Conservation (phyloP, 2,329 filamentous ascomycete genomes). For the Pyrenophora teres region DNA sequence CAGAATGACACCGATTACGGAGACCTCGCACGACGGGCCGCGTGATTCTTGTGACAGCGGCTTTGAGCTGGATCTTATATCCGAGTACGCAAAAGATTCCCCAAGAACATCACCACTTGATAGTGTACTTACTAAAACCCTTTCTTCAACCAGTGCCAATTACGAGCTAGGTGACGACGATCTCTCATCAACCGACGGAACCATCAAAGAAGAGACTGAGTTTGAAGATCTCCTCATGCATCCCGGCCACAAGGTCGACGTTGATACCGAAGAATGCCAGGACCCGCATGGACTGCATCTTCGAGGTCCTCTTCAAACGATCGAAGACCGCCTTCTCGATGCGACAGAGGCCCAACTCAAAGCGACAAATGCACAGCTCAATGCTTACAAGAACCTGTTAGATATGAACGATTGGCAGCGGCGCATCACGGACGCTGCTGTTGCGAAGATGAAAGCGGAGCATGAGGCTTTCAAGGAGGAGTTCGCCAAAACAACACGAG, state of each 20-base stretch:
- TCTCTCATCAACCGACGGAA: slow-evolving; percentile 15
- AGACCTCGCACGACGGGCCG: slow-evolving; percentile 26
- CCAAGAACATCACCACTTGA: neutral
- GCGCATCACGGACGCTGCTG: slow-evolving; percentile 13
- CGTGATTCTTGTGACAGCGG: slow-evolving; percentile 11
- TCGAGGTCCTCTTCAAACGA: slow-evolving; percentile 27
- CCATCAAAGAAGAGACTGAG: neutral
- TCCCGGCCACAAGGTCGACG: slow-evolving; percentile 7
- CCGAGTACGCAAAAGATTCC: slow-evolving; percentile 19
- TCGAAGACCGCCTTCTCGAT: slow-evolving; percentile 32
- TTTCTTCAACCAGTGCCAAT: neutral
- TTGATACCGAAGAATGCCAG: slow-evolving; percentile 2
- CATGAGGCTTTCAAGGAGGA: slow-evolving; percentile 20
- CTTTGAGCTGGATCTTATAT: slow-evolving; percentile 23
- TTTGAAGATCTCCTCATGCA: slow-evolving; percentile 3
- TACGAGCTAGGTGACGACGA: slow-evolving; percentile 20
- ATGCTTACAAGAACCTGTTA: neutral
- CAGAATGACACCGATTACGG: slow-evolving; percentile 33
- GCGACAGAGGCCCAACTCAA: slow-evolving; percentile 16
- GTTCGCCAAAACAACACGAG: neutral
- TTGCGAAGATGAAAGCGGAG: slow-evolving; percentile 9
- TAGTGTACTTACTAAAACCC: slow-evolving; percentile 5
- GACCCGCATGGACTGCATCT: neutral
- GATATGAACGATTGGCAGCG: slow-evolving; percentile 12
- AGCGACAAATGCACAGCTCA: slow-evolving; percentile 13